A percentile compares a stretch with the other conserved stretches of the same genome.
These are phyloP conservation scores for Penicillium sp. DNA, from an alignment of 2,329 filamentous ascomycete genomes.

Conservation along the genomic window DNA sequence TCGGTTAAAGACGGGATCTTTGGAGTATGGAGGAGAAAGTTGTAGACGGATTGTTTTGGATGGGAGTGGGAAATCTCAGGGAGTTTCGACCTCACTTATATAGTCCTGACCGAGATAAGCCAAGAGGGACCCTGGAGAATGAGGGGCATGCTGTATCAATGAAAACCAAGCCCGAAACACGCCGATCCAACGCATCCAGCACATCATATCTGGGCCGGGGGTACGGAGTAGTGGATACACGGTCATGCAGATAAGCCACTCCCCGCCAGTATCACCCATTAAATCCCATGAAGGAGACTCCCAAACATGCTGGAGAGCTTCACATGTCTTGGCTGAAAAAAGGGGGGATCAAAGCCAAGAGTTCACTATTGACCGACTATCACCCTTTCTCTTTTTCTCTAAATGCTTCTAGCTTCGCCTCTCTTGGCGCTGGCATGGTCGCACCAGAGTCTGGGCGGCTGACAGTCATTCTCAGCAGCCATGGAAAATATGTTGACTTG, in stretches of 20 bases:
- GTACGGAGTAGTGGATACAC: constrained; percentile 17
- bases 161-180: constrained; percentile 16
- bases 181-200: constrained; percentile 25
- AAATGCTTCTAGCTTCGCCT: constrained; percentile 24
- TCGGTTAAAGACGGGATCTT: constrained; percentile 6
- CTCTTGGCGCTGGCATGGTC: constrained; percentile 25
- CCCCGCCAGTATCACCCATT: constrained; percentile 23
- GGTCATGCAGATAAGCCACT: constrained; percentile 18
- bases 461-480: constrained; percentile 14
- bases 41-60: not conserved
- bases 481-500: constrained; percentile 17
- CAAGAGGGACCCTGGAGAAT: constrained; percentile 19
- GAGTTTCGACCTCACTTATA: constrained; percentile 27
- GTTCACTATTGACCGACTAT: constrained; percentile 28
- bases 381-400: constrained; percentile 14
- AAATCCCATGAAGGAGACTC: constrained; percentile 12
- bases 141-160: constrained; percentile 27
- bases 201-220: constrained; percentile 20
- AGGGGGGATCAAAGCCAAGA: constrained; percentile 22
- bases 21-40: not conserved
- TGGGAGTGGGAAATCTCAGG: constrained; percentile 5
- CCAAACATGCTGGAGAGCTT: constrained; percentile 19
- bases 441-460: constrained; percentile 9
- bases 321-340: constrained; percentile 31
- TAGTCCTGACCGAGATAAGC: constrained; percentile 22